A percentile compares a stretch with the other conserved stretches of the same genome.
Evolutionary conservation across 192 early-diverging fungal species (phyloP).

Genomic region (Rhizophagus clarus): DNA sequence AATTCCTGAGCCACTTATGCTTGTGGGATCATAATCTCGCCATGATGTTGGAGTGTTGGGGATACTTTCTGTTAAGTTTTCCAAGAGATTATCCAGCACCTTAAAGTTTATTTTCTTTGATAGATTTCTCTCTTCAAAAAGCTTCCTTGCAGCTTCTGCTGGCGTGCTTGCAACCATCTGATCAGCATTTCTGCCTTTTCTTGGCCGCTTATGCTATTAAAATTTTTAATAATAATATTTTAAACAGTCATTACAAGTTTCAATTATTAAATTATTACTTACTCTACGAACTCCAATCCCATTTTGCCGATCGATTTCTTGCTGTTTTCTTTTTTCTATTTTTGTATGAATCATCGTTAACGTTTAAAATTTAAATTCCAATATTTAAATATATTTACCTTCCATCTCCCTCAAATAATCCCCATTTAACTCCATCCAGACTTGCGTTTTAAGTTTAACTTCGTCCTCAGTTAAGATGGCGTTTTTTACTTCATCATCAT

Average conservation of each 20-base stretch:
- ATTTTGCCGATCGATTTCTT: constrained; percentile 35
- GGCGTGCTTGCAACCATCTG: constrained; percentile 55
- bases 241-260: neutral
- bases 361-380: too few relatives aligned
- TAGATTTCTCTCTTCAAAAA: constrained; percentile 70
- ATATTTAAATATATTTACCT: constrained; percentile 20
- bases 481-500: constrained; percentile 75
- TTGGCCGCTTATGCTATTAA: constrained; percentile 32
- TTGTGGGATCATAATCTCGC: constrained; percentile 39
- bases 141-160: constrained; percentile 76
- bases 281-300: constrained; percentile 34
- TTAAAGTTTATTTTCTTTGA: constrained; percentile 94
- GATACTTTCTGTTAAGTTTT: constrained; percentile 38
- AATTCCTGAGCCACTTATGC: constrained; percentile 30
- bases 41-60: constrained; percentile 40
- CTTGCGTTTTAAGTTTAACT: constrained; percentile 71
- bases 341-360: neutral
- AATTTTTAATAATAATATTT: neutral
- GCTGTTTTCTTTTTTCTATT: constrained; percentile 16
- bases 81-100: constrained; percentile 72
- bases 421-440: constrained; percentile 89
- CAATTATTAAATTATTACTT: constrained; percentile 7
- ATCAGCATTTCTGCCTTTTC: constrained; percentile 43
- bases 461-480: constrained; percentile 77
- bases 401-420: constrained; percentile 73